A percentile compares a stretch with the other conserved stretches of the same genome.
These are phyloP conservation scores for Aphanomyces astaci DNA, from an alignment of 352 stramenopile genomes.

Conservation along the genomic window DNA sequence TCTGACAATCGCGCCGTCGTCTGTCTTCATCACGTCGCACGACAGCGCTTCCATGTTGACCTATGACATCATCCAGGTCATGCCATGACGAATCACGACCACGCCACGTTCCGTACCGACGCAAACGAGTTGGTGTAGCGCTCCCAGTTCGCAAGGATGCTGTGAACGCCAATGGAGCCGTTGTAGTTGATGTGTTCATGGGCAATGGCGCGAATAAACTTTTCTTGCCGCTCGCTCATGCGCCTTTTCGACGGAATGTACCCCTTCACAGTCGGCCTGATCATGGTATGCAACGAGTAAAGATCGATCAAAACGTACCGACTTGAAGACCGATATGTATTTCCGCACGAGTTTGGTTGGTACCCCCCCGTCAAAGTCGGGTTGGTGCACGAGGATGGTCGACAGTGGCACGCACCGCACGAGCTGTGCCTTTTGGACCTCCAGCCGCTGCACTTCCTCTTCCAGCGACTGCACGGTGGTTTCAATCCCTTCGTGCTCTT, in stretches of 20 bases:
- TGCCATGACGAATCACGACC: not conserved
- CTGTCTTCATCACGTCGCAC: conserved; percentile 19
- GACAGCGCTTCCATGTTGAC: conserved; percentile 2
- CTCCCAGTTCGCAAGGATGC: conserved; percentile 17
- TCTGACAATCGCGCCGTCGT: conserved; percentile 18
- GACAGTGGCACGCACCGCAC: conserved; percentile 6
- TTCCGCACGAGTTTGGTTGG: conserved; percentile 9
- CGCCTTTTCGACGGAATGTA: conserved; percentile 11
- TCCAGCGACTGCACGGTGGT: conserved; percentile 4
- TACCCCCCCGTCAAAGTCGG: conserved; percentile 17
- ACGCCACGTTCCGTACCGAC: not conserved
- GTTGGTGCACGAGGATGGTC: not conserved
- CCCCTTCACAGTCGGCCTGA: not conserved
- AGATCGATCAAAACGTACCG: not conserved
- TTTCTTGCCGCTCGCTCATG: conserved; percentile 2
- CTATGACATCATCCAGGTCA: not conserved
- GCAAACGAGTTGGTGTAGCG: conserved; percentile 19
- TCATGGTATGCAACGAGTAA: too few species aligned
- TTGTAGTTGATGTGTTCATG: not conserved
- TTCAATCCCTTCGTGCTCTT: conserved; percentile 12
- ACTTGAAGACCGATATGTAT: conserved; percentile 20
- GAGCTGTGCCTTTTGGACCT: not conserved
- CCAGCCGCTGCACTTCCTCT: conserved; percentile 3
- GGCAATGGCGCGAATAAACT: conserved; percentile 5
- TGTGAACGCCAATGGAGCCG: conserved; percentile 2